Conservation (phyloP, 768 basidiomycete genomes). For the Lepiota subincarnata region DNA sequence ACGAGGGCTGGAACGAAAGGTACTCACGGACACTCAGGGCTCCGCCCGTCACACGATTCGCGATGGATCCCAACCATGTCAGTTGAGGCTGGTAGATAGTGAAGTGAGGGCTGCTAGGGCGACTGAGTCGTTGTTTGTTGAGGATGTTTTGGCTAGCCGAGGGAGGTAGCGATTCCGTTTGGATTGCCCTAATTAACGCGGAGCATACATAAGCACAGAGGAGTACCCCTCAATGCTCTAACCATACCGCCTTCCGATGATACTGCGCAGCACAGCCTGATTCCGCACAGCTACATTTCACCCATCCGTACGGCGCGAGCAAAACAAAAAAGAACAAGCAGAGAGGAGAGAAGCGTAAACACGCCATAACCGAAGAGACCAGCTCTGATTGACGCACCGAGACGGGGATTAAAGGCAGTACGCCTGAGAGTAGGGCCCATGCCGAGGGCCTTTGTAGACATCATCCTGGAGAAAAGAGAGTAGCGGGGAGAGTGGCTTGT, state of each 20-base stretch:
- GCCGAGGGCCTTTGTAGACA: slow-evolving; percentile 52
- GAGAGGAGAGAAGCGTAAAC: neutral
- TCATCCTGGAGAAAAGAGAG: slow-evolving; percentile 24
- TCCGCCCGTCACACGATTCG: slow-evolving; percentile 81
- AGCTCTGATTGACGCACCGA: slow-evolving; percentile 25
- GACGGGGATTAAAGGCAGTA: slow-evolving; percentile 36
- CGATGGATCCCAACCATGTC: slow-evolving; percentile 85
- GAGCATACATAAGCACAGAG: neutral
- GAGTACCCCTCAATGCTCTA: neutral
- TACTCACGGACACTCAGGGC: slow-evolving; percentile 74
- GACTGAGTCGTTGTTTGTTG: slow-evolving; percentile 81
- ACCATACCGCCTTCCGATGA: slow-evolving; percentile 40
- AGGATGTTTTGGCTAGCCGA: slow-evolving; percentile 59
- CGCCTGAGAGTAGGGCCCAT: slow-evolving; percentile 54
- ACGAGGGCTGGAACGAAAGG: neutral
- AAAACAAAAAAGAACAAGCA: neutral
- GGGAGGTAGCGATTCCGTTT: slow-evolving; percentile 63
- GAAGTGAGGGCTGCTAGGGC: slow-evolving; percentile 93
- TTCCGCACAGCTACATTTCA: slow-evolving; percentile 29
- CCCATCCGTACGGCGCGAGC: slow-evolving; percentile 16
- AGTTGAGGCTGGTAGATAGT: slow-evolving; percentile 96
- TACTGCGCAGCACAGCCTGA: slow-evolving; percentile 35
- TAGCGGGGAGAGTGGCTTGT: neutral
- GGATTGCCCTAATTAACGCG: slow-evolving; percentile 39
- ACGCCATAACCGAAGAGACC: slow-evolving; percentile 14